Conservation (phyloP, 352 stramenopile species). For the Globisporangium camurandrum region DNA sequence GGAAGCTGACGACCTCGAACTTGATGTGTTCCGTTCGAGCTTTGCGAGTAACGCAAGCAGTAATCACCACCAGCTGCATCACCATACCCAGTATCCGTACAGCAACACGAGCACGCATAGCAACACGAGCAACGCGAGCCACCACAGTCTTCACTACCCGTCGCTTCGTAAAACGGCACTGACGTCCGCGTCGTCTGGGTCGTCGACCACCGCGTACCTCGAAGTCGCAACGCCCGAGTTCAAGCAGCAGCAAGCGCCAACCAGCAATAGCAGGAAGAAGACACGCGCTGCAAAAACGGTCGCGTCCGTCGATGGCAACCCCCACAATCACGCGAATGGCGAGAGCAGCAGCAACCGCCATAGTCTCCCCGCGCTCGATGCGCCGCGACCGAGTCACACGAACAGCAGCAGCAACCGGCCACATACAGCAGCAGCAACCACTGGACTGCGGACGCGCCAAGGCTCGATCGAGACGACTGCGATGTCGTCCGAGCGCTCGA, state of each 20-base stretch:
- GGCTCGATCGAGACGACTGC: conserved; percentile 1
- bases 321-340: too few relatives aligned
- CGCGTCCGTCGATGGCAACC: conserved; percentile 1
- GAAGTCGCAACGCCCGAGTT: conserved; percentile 11
- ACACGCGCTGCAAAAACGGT: neutral
- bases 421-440: too few relatives aligned
- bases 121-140: neutral
- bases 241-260: conserved; percentile 12
- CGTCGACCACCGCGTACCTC: conserved; percentile 8
- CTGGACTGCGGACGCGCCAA: neutral
- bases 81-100: conserved; percentile 6
- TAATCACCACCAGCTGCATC: conserved; percentile 8
- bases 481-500: too few relatives aligned
- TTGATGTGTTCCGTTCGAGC: conserved; percentile 27
- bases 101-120: conserved; percentile 1
- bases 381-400: neutral
- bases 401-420: neutral
- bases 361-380: conserved; percentile 8
- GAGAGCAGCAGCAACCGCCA: too few relatives aligned
- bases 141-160: conserved; percentile 1
- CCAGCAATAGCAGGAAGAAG: conserved; percentile 1
- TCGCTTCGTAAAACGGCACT: conserved; percentile 7
- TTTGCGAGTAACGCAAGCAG: conserved; percentile 31
- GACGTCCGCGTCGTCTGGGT: conserved; percentile 1
- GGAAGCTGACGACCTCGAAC: conserved; percentile 21